Conservation (phyloP, 305 asterid genomes). For the Fraxinus baroniana region DNA sequence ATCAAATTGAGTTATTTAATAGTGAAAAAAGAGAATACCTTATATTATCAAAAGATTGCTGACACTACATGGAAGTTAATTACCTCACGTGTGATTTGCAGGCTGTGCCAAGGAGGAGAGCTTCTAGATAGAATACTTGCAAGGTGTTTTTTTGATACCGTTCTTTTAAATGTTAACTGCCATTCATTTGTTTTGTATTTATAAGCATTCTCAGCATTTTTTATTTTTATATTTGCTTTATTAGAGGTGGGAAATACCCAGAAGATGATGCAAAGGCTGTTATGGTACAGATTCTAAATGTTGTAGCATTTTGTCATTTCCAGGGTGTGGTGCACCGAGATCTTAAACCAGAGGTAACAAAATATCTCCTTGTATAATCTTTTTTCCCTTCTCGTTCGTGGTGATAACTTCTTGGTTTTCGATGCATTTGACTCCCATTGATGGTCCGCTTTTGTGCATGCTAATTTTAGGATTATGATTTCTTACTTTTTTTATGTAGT, state of each 20-base stretch:
- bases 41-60: background rate
- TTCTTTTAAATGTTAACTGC: constrained; percentile 1
- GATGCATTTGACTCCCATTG: background rate
- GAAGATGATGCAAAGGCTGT: constrained; percentile 60
- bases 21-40: background rate
- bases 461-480: background rate
- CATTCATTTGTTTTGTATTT: constrained; percentile 1
- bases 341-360: constrained; percentile 70
- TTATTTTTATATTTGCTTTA: background rate
- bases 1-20: background rate
- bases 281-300: constrained; percentile 59
- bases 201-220: background rate
- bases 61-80: background rate
- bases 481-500: background rate
- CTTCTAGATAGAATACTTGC: constrained; percentile 64
- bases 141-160: constrained; percentile 38
- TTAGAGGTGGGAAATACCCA: constrained; percentile 56
- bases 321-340: constrained; percentile 90
- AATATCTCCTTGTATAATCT: background rate
- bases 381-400: background rate
- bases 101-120: constrained; percentile 79
- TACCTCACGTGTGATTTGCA: constrained; percentile 22
- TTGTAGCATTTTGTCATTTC: constrained; percentile 69
- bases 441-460: background rate
- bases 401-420: background rate